Percentiles rank a stretch among this genome's conserved stretches.
Evolutionary conservation across 208 protist genomes (phyloP).

Genomic region (Acanthamoeba castellanii): DNA sequence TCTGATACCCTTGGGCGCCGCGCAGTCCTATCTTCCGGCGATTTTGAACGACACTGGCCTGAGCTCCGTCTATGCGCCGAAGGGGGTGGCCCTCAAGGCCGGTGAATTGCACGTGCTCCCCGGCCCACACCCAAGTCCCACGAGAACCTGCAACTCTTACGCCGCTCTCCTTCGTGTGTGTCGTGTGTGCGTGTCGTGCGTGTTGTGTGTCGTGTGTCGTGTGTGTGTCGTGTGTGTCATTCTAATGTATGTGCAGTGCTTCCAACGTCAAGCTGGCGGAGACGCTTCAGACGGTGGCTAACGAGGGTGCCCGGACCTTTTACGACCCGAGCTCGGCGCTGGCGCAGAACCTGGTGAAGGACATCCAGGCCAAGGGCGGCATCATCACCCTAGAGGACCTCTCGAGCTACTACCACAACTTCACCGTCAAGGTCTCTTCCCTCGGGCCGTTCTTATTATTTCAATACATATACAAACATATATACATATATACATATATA

Average conservation of each 20-base stretch:
- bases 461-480: too few species aligned
- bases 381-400: constrained; percentile 5
- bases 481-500: too few species aligned
- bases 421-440: background rate
- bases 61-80: constrained; percentile 20
- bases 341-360: constrained; percentile 68
- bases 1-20: too few species aligned
- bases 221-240: background rate
- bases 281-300: constrained; percentile 77
- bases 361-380: constrained; percentile 73
- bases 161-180: background rate
- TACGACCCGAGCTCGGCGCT: constrained; percentile 71
- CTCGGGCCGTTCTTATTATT: background rate
- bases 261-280: constrained; percentile 66
- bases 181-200: background rate
- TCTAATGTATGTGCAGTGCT: background rate
- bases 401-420: constrained; percentile 27
- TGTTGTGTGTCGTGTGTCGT: background rate
- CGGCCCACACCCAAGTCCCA: background rate
- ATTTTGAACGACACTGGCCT: constrained; percentile 47
- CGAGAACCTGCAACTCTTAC: too few species aligned
- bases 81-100: constrained; percentile 23
- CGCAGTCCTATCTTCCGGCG: background rate
- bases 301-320: constrained; percentile 67
- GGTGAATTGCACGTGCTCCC: constrained; percentile 40